Percentiles rank a stretch among this genome's conserved stretches.
These are phyloP conservation scores for Colletotrichum lini DNA, from an alignment of 2,329 filamentous ascomycete species.

Conservation along the genomic window DNA sequence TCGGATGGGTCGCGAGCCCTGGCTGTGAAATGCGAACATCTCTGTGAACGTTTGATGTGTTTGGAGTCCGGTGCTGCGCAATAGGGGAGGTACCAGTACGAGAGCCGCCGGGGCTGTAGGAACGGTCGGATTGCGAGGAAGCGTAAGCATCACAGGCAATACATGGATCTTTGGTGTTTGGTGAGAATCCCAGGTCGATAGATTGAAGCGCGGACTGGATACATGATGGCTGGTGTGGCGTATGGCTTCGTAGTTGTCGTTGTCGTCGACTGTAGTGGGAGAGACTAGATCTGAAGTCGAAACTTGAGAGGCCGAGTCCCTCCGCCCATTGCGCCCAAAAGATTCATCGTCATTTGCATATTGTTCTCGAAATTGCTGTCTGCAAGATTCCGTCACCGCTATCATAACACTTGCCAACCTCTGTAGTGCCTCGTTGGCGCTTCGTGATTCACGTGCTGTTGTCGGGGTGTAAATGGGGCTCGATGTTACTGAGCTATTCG, in stretches of 20 bases:
- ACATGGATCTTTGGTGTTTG: not conserved
- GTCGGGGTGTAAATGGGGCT: conserved; percentile 2
- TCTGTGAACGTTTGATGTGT: too few species aligned
- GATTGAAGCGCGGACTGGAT: not conserved
- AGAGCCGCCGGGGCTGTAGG: not conserved
- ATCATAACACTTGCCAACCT: conserved; percentile 31
- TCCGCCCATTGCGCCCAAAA: not conserved
- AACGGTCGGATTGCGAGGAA: not conserved
- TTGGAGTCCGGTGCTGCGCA: not conserved
- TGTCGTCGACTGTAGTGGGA: not conserved
- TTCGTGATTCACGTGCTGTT: conserved; percentile 31
- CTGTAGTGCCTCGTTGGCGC: conserved; percentile 23
- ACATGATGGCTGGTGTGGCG: not conserved
- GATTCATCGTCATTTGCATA: not conserved
- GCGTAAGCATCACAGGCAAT: not conserved
- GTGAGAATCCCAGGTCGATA: not conserved
- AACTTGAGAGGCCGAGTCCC: conserved; percentile 1
- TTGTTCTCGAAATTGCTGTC: conserved; percentile 24
- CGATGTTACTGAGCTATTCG: not conserved
- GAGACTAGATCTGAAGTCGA: conserved; percentile 4
- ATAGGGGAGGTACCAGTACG: not conserved
- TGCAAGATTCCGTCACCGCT: conserved; percentile 33
- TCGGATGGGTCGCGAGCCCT: not conserved
- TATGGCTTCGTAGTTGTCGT: not conserved
- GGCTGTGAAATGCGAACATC: not conserved